phyloP scores from a whole-genome alignment of 2,329 filamentous ascomycete species.

The Helotiales sp. region DNA sequence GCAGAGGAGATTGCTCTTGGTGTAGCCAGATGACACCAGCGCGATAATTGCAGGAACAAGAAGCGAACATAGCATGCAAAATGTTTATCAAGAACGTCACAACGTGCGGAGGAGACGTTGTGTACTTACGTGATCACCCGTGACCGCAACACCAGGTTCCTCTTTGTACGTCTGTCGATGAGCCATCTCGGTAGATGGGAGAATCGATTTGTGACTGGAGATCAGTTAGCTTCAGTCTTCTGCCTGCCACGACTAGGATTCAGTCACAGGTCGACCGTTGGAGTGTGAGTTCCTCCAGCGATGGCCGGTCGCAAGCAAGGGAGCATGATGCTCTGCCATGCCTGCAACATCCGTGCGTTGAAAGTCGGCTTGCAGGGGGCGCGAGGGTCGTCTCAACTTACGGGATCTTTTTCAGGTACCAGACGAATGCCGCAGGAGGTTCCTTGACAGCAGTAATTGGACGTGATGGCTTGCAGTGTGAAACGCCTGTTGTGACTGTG shows the following conservation, averaged over 20 bases:
- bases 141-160: conserved; percentile 38
- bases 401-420: conserved; percentile 13
- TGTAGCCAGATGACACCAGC: conserved; percentile 18
- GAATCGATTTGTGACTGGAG: conserved; percentile 15
- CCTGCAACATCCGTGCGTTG: conserved; percentile 30
- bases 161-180: conserved; percentile 45
- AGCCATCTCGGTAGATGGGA: conserved; percentile 30
- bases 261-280: conserved; percentile 14
- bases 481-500: conserved; percentile 25
- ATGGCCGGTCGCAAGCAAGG: conserved; percentile 19
- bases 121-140: conserved; percentile 46
- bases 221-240: conserved; percentile 22
- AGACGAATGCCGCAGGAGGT: conserved; percentile 5
- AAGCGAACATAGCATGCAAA: conserved; percentile 19
- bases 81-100: conserved; percentile 9
- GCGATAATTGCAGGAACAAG: conserved; percentile 11
- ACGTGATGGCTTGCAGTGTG: conserved; percentile 19
- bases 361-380: conserved; percentile 20
- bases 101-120: not conserved
- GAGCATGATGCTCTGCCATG: conserved; percentile 26
- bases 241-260: conserved; percentile 3
- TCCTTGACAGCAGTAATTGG: conserved; percentile 10
- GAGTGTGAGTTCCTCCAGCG: conserved; percentile 9
- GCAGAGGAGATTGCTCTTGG: conserved; percentile 19
- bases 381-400: conserved; percentile 27